Percentiles rank a stretch among this genome's conserved stretches.
Evolutionary conservation across 495 filamentous ascomycete genomes (phyloP).

Genomic region (Penicillium egyptiacum): DNA sequence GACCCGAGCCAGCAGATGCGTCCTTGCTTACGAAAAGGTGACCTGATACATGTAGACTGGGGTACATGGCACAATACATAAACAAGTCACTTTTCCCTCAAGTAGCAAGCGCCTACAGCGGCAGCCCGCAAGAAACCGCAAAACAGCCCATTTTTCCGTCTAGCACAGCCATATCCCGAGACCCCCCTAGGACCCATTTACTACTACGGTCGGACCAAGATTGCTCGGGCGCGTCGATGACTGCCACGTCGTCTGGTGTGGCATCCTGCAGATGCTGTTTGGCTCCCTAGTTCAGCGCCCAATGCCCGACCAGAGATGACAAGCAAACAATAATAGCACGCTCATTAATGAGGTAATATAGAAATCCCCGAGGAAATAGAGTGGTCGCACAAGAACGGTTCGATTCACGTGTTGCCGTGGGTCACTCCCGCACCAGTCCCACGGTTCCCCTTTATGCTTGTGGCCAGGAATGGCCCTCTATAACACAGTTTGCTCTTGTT

Average conservation of each 20-base stretch:
- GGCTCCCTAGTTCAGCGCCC: background rate
- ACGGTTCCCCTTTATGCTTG: background rate
- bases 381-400: constrained; percentile 10
- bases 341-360: background rate
- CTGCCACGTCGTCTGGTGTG: constrained; percentile 27
- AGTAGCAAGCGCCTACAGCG: constrained; percentile 19
- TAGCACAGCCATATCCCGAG: constrained; percentile 8
- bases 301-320: background rate
- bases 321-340: background rate
- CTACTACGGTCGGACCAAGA: constrained; percentile 10
- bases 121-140: constrained; percentile 6
- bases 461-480: background rate
- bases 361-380: background rate
- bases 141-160: constrained; percentile 2
- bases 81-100: constrained; percentile 5
- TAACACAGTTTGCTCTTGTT: background rate
- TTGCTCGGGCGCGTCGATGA: constrained; percentile 14
- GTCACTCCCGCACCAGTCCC: constrained; percentile 4
- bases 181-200: constrained; percentile 3
- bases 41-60: constrained; percentile 6
- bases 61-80: constrained; percentile 10
- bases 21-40: constrained; percentile 10
- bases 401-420: constrained; percentile 3
- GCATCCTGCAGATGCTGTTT: constrained; percentile 24
- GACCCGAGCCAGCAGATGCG: constrained; percentile 22